phyloP scores from a whole-genome alignment of 148 eudicot species.

The Polygonum aviculare region DNA sequence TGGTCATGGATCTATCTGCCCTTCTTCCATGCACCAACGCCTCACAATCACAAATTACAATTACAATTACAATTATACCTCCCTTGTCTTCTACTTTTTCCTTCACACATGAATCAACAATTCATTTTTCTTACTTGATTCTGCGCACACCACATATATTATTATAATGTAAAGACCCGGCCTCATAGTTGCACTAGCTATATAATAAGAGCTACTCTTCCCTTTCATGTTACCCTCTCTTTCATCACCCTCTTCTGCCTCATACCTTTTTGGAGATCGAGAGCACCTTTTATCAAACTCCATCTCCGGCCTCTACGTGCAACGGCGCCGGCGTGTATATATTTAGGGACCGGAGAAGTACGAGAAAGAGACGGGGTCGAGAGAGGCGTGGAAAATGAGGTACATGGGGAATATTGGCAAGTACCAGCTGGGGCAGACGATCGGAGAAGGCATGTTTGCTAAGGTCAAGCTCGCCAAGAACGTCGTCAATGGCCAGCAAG shows the following conservation, averaged over 20 bases:
- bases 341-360: not conserved
- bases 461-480: constrained; percentile 43
- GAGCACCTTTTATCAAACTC: too few species aligned
- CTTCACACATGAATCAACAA: not conserved
- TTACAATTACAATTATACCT: not conserved
- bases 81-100: not conserved
- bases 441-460: constrained; percentile 55
- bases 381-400: constrained; percentile 22
- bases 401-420: constrained; percentile 32
- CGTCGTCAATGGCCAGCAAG: constrained; percentile 22
- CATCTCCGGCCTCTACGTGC: too few species aligned
- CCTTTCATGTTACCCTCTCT: not conserved
- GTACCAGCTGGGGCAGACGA: constrained; percentile 34
- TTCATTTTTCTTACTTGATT: not conserved
- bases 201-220: not conserved
- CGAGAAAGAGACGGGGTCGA: not conserved
- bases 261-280: not conserved
- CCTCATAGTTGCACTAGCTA: too few species aligned
- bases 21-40: not conserved
- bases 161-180: too few species aligned
- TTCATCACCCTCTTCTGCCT: not conserved
- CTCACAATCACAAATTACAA: not conserved
- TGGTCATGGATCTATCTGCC: not conserved
- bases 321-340: too few species aligned
- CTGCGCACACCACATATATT: too few species aligned